Conservation (phyloP, 2,329 filamentous ascomycete genomes). For the Hypoxylon sp. region DNA sequence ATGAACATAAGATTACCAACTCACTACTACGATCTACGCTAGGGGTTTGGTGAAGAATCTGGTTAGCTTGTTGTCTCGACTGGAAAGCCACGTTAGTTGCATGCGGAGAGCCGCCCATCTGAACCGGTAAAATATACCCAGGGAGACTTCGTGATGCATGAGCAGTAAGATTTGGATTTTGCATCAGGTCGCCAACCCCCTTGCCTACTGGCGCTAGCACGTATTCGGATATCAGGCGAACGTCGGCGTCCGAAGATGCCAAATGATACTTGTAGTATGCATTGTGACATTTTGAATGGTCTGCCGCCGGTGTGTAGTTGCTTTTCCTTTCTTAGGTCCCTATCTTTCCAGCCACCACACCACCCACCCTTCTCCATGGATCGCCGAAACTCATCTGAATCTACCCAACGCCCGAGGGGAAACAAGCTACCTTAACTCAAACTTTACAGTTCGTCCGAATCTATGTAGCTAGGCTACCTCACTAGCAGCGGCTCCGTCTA, state of each 20-base stretch:
- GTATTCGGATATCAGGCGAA: constrained; percentile 16
- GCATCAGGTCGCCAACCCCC: constrained; percentile 14
- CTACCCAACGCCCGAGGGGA: constrained; percentile 6
- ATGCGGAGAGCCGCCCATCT: constrained; percentile 38
- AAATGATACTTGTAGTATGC: constrained; percentile 3
- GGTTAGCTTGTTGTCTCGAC: neutral
- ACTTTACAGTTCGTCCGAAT: constrained; percentile 22
- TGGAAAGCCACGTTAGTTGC: constrained; percentile 27
- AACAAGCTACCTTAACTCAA: neutral
- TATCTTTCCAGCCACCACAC: constrained; percentile 27
- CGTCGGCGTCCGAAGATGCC: constrained; percentile 30
- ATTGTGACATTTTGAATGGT: constrained; percentile 2
- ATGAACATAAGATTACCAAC: constrained; percentile 5
- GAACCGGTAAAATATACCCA: neutral
- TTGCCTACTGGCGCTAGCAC: constrained; percentile 16
- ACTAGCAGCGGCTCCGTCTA: constrained; percentile 11
- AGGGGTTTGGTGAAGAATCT: constrained; percentile 18
- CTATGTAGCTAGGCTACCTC: neutral
- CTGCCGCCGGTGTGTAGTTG: constrained; percentile 14
- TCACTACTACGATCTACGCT: constrained; percentile 7
- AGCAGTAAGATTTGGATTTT: constrained; percentile 25
- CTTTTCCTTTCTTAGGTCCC: constrained; percentile 19
- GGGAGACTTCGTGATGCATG: constrained; percentile 11
- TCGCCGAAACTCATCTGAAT: constrained; percentile 18
- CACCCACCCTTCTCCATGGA: constrained; percentile 7